These are phyloP conservation scores for Irpex sp. DNA, from an alignment of 1,284 basidiomycete genomes.

Conservation along the genomic window DNA sequence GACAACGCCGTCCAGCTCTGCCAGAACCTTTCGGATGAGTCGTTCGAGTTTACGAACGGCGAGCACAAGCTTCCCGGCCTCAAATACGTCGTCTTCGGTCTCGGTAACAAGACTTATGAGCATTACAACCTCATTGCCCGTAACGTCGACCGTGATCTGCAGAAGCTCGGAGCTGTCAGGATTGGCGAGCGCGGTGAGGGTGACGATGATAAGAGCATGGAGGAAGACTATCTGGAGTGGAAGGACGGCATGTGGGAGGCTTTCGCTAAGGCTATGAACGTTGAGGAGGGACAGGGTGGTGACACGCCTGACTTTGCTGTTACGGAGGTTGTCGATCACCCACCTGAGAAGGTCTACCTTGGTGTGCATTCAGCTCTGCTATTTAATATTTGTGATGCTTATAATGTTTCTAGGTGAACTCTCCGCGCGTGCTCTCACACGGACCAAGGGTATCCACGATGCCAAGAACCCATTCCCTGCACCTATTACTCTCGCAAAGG, in stretches of 20 bases:
- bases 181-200: conserved; percentile 94
- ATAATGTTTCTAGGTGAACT: conserved; percentile 62
- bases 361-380: conserved; percentile 45
- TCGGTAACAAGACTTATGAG: conserved; percentile 95
- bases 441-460: conserved; percentile 91
- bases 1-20: conserved; percentile 97
- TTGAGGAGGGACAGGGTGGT: conserved; percentile 95
- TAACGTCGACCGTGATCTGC: conserved; percentile 73
- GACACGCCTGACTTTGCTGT: conserved; percentile 96
- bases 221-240: conserved; percentile 99
- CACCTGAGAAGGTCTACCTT: conserved; percentile 85
- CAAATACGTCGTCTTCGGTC: conserved; percentile 93
- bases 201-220: conserved; percentile 99
- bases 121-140: conserved; percentile 92
- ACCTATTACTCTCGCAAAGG: conserved; percentile 73
- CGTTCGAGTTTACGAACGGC: conserved; percentile 84
- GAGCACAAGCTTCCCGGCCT: conserved; percentile 78
- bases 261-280: conserved; percentile 76
- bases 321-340: conserved; percentile 73
- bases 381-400: background rate
- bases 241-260: conserved; percentile 96
- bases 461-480: conserved; percentile 96
- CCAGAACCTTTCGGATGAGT: conserved; percentile 87
- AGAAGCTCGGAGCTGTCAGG: conserved; percentile 80
- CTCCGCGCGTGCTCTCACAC: conserved; percentile 85